A percentile compares a stretch with the other conserved stretches of the same genome.
Conservation (phyloP, 805 yeast species). For the Priceomyces medius region DNA sequence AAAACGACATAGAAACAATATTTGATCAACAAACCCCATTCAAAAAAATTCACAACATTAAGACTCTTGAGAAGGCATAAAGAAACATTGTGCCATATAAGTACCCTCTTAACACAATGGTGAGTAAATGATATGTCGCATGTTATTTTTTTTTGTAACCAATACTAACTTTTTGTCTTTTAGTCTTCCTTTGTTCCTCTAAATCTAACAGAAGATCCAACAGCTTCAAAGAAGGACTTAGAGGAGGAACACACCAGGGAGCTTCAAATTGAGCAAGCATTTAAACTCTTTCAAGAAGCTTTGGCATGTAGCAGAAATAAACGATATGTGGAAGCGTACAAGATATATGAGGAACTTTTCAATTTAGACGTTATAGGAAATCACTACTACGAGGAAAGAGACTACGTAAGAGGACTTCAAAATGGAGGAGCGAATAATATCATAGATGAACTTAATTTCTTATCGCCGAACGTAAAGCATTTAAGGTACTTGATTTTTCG, state of each 20-base stretch:
- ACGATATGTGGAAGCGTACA: slow-evolving; percentile 49
- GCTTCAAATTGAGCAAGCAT: slow-evolving; percentile 84
- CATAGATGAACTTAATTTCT: slow-evolving; percentile 40
- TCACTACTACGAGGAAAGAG: slow-evolving; percentile 41
- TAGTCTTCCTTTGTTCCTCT: slow-evolving; percentile 76
- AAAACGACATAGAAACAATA: too few relatives aligned
- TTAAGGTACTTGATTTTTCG: slow-evolving; percentile 76
- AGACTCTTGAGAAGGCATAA: too few relatives aligned
- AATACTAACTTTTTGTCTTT: neutral
- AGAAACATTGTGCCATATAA: too few relatives aligned
- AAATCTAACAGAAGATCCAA: slow-evolving; percentile 72
- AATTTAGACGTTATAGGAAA: slow-evolving; percentile 60
- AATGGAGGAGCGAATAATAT: slow-evolving; percentile 33
- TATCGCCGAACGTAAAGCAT: slow-evolving; percentile 70
- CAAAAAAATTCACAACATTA: too few relatives aligned
- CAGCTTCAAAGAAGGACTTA: slow-evolving; percentile 49
- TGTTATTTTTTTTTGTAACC: neutral
- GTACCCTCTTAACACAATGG: too few relatives aligned
- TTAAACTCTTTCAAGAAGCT: slow-evolving; percentile 71
- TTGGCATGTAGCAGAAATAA: slow-evolving; percentile 56
- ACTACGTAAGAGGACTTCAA: slow-evolving; percentile 38
- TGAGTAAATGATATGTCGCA: neutral
- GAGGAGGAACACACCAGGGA: slow-evolving; percentile 91
- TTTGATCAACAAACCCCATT: too few relatives aligned
- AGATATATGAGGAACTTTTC: slow-evolving; percentile 61